Evolutionary conservation across 352 stramenopile genomes (phyloP).

Genomic region (Phytophthora citrophthora): DNA sequence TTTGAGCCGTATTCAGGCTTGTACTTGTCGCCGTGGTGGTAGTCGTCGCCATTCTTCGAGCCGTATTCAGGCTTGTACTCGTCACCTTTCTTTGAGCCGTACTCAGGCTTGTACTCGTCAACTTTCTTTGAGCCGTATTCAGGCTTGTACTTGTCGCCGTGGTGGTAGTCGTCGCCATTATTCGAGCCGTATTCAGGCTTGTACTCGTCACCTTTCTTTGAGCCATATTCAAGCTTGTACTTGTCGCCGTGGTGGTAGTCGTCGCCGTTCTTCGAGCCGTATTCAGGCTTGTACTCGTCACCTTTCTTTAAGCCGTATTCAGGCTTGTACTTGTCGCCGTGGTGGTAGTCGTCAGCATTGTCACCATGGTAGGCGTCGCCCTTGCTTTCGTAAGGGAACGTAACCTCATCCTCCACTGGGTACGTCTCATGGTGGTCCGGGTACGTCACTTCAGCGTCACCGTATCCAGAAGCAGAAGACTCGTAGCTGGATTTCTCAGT

Average conservation of each 20-base stretch:
- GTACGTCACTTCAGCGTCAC: constrained; percentile 30
- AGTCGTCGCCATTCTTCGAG: neutral
- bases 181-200: no score
- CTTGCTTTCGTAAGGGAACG: constrained; percentile 10
- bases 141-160: no score
- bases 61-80: neutral
- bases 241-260: no score
- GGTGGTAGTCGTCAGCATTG: no score
- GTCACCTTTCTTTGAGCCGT: no score
- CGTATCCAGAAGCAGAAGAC: constrained; percentile 17
- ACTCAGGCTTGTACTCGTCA: no score
- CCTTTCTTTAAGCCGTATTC: no score
- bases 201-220: no score
- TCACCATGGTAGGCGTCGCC: neutral
- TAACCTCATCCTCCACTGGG: constrained; percentile 24
- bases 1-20: neutral
- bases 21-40: neutral
- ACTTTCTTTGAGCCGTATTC: neutral
- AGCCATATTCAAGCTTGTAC: no score
- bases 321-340: no score
- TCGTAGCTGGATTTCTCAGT: neutral
- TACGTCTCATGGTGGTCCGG: constrained; percentile 12
- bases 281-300: no score
- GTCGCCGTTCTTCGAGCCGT: neutral
- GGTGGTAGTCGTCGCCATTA: no score